A percentile compares a stretch with the other conserved stretches of the same genome.
Evolutionary conservation across 352 stramenopile genomes (phyloP).

Genomic region (Phytophthora nicotianae): DNA sequence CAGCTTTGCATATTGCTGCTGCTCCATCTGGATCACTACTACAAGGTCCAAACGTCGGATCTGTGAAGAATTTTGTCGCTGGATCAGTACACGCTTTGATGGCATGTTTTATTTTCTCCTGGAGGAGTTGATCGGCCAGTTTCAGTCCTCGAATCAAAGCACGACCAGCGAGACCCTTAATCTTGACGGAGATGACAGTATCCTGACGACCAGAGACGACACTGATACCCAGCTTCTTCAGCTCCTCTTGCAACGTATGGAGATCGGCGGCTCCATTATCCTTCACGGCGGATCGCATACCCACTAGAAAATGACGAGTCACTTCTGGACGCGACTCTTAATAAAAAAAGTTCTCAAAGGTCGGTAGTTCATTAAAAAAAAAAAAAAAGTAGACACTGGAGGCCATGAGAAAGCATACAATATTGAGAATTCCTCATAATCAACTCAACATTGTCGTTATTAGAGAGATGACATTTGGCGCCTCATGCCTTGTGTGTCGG

Average conservation of each 20-base stretch:
- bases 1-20: conserved; percentile 71
- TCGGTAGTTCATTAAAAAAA: not conserved
- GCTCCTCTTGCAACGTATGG: conserved; percentile 70
- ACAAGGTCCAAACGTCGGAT: conserved; percentile 84
- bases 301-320: conserved; percentile 23
- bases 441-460: too few species aligned
- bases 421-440: too few species aligned
- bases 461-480: too few species aligned
- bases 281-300: conserved; percentile 22
- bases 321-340: conserved; percentile 20
- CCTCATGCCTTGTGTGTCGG: too few species aligned
- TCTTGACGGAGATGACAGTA: conserved; percentile 77
- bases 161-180: conserved; percentile 72
- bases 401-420: too few species aligned
- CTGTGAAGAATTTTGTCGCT: conserved; percentile 62
- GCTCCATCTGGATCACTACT: conserved; percentile 59
- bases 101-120: conserved; percentile 76
- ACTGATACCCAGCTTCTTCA: conserved; percentile 78
- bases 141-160: conserved; percentile 56
- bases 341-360: conserved; percentile 9
- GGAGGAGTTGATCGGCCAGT: conserved; percentile 72
- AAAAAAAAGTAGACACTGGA: not conserved
- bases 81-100: conserved; percentile 55
- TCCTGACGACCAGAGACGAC: conserved; percentile 79
- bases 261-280: conserved; percentile 36